Percentiles rank a stretch among this genome's conserved stretches.
Evolutionary conservation across 257 asterid genomes (phyloP).

Genomic region (Nicotiana tabacum): DNA sequence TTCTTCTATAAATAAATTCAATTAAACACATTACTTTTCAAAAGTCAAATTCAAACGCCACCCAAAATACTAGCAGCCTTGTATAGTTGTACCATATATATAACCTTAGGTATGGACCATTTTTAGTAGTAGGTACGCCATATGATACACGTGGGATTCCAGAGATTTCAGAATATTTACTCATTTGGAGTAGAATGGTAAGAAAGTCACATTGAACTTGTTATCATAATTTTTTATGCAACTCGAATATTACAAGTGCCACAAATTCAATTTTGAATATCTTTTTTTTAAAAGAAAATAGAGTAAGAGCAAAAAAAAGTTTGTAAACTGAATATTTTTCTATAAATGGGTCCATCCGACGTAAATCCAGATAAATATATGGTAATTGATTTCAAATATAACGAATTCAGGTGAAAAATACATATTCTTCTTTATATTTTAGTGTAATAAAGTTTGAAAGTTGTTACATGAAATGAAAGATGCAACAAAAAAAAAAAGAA

Average conservation of each 20-base stretch:
- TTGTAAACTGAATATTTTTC: too few species aligned
- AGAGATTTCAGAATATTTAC: neutral
- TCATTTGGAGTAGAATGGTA: too few species aligned
- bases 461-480: neutral
- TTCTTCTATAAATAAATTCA: neutral
- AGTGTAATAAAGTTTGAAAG: too few species aligned
- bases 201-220: too few species aligned
- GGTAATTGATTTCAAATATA: too few species aligned
- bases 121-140: neutral
- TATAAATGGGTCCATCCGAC: too few species aligned
- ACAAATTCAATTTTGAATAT: neutral
- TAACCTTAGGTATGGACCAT: neutral
- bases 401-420: too few species aligned
- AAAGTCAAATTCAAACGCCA: neutral
- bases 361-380: too few species aligned
- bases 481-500: neutral
- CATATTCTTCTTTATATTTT: too few species aligned
- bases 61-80: neutral
- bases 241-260: neutral
- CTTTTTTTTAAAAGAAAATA: too few species aligned
- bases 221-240: neutral
- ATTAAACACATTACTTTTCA: neutral
- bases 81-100: too few species aligned
- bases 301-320: too few species aligned
- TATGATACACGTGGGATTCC: conserved; percentile 4